These are phyloP conservation scores for Nematocida major DNA, from an alignment of 371 early-diverging fungal species.

Conservation along the genomic window DNA sequence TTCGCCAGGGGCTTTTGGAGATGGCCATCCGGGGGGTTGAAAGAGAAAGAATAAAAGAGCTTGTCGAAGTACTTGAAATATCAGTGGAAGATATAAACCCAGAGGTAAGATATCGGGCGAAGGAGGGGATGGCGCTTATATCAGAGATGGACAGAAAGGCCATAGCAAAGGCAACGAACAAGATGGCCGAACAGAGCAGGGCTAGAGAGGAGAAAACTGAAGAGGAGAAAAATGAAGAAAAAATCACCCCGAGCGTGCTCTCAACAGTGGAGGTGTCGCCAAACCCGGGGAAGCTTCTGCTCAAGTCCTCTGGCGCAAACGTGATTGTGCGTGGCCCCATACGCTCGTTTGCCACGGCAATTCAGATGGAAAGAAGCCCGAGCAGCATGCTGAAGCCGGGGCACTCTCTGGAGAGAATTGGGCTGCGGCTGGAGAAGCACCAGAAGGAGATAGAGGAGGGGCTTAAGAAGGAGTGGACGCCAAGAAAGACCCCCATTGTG, in stretches of 20 bases:
- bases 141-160: constrained; percentile 18
- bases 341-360: not conserved
- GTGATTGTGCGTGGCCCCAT: constrained; percentile 31
- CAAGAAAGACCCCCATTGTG: constrained; percentile 30
- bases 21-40: not conserved
- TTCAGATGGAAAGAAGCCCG: not conserved
- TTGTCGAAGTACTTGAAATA: constrained; percentile 3
- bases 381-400: constrained; percentile 30
- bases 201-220: not conserved
- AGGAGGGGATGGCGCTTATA: not conserved
- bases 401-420: constrained; percentile 42
- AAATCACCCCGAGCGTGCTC: constrained; percentile 10
- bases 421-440: constrained; percentile 43
- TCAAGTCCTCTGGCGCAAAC: not conserved
- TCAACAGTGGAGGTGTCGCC: not conserved
- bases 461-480: constrained; percentile 31
- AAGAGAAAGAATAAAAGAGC: not conserved
- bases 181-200: constrained; percentile 1
- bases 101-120: constrained; percentile 25
- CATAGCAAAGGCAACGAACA: not conserved
- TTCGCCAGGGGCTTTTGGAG: constrained; percentile 29
- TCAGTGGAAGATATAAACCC: not conserved
- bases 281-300: not conserved
- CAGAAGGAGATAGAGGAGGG: constrained; percentile 39
- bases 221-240: not conserved